Conservation (phyloP, 176 grass and related monocot genomes). For the Chrysopogon serrulatus region DNA sequence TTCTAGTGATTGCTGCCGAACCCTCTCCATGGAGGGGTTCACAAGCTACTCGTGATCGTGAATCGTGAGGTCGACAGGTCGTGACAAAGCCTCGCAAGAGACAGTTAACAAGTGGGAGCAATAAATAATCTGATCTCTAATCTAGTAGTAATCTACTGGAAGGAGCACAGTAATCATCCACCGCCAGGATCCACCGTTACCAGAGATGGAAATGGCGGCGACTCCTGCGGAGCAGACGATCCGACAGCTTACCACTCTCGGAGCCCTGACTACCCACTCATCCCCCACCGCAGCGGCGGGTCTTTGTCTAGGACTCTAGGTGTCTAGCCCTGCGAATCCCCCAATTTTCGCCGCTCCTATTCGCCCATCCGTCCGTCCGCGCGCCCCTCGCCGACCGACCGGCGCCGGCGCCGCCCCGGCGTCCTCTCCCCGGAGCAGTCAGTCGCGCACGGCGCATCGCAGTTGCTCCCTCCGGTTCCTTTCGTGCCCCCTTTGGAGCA, state of each 20-base stretch:
- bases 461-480: neutral
- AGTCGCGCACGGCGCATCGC: neutral
- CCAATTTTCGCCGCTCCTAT: neutral
- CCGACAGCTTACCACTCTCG: slow-evolving; percentile 17
- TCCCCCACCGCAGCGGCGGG: neutral
- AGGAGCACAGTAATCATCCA: neutral
- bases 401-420: too few relatives aligned
- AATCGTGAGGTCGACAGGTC: neutral
- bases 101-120: neutral
- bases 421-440: neutral
- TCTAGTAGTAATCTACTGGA: neutral
- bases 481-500: neutral
- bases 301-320: too few relatives aligned
- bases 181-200: neutral
- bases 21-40: neutral
- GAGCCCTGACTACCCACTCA: neutral
- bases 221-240: neutral
- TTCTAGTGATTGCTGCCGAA: neutral
- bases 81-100: neutral
- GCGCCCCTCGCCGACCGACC: neutral
- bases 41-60: neutral
- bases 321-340: neutral
- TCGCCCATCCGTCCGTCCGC: neutral
- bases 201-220: slow-evolving; percentile 16
- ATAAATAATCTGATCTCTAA: neutral